phyloP scores from a whole-genome alignment of 176 grass and related monocot species.

The Paspalum notatum region DNA sequence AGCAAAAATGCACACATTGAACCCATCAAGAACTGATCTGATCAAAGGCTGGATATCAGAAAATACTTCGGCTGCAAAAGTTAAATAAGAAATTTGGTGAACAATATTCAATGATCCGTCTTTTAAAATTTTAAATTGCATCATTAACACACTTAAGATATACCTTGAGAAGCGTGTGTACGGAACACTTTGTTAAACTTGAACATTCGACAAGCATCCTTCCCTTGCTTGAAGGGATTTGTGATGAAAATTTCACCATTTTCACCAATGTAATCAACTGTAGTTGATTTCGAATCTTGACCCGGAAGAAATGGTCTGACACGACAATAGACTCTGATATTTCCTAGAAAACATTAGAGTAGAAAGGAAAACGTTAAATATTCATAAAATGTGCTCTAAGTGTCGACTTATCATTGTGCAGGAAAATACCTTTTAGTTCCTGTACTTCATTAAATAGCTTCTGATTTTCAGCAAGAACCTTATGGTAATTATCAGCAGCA shows the following conservation, averaged over 20 bases:
- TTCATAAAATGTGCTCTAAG: not conserved
- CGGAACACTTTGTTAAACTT: slow-evolving; percentile 97
- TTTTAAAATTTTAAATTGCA: slow-evolving; percentile 3
- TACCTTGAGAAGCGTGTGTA: slow-evolving; percentile 88
- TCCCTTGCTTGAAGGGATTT: slow-evolving; percentile 92
- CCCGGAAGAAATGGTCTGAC: slow-evolving; percentile 93
- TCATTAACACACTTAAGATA: slow-evolving; percentile 19
- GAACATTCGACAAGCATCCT: slow-evolving; percentile 88
- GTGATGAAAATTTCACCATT: slow-evolving; percentile 85
- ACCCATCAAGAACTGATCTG: slow-evolving; percentile 97
- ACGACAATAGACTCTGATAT: slow-evolving; percentile 97
- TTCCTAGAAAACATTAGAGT: slow-evolving; percentile 62
- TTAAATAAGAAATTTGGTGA: slow-evolving; percentile 21
- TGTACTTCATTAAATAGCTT: slow-evolving; percentile 96
- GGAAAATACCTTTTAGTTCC: slow-evolving; percentile 88
- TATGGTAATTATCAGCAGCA: slow-evolving; percentile 93
- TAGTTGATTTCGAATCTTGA: slow-evolving; percentile 75
- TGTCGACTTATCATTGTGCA: not conserved
- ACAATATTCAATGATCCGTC: slow-evolving; percentile 9
- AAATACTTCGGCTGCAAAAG: slow-evolving; percentile 78
- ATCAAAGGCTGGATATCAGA: slow-evolving; percentile 91
- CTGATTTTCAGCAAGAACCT: slow-evolving; percentile 89
- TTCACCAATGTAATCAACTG: slow-evolving; percentile 92
- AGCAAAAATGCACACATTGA: slow-evolving; percentile 99
- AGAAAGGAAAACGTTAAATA: slow-evolving; percentile 22